Conservation (phyloP, 352 stramenopile species). For the Phytopythium delawarense region DNA sequence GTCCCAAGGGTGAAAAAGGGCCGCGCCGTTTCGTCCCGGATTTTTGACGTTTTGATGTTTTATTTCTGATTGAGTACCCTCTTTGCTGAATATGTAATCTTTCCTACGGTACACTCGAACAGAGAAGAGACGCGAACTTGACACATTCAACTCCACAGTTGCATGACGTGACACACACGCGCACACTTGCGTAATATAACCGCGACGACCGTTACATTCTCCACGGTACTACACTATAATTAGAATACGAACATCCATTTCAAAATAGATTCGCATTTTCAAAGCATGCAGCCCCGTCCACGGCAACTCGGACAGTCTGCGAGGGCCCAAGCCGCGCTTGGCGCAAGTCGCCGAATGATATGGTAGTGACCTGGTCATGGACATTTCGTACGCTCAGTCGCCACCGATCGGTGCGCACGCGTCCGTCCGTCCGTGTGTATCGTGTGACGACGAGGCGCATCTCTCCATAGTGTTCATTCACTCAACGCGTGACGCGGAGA, state of each 20-base stretch:
- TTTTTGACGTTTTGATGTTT: background rate
- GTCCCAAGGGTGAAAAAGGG: background rate
- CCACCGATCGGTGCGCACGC: background rate
- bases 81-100: background rate
- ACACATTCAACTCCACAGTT: background rate
- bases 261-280: background rate
- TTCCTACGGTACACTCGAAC: slow-evolving; percentile 3
- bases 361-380: no score
- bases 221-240: background rate
- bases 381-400: background rate
- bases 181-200: background rate
- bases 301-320: background rate
- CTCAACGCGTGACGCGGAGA: background rate
- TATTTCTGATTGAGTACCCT: background rate
- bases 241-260: background rate
- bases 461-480: background rate
- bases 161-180: background rate
- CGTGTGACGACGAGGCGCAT: background rate
- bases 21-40: background rate
- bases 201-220: background rate
- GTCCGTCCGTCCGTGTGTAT: background rate
- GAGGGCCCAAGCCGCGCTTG: background rate
- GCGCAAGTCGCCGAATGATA: background rate
- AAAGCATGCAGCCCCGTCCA: background rate
- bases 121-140: background rate